Evolutionary conservation across 805 yeast species (phyloP), one percentile per base, ranked within the genome.

Genomic region (Zygotorulaspora danielsina): DNA sequence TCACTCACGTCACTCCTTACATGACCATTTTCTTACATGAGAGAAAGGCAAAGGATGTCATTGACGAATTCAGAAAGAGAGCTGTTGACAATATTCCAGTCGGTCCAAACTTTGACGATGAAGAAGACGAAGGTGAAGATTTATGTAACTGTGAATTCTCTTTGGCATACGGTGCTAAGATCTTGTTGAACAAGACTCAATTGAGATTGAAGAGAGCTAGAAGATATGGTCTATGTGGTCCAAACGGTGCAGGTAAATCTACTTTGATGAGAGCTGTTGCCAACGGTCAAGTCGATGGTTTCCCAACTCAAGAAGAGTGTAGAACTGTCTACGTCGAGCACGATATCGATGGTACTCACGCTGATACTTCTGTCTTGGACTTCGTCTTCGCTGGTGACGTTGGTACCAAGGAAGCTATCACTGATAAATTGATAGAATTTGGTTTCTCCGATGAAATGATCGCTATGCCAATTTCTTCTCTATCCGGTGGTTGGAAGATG

Each of bases 401-500:
- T 59, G 85, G 84, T 68, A 72, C 87, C 62, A 73, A 66, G 59
- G 95, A 82, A 57, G 78, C 69, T 48, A 86, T 86, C 57, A 71
- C 66, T 55, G 76, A 67, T 52, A 85, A 88, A 70, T 81, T 93
- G 70, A 71, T 69, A 50, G 97, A 88, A 73, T 90, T 93, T 78
- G 79, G 81, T 65, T 93, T 93, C 89, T 63, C 93, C 59, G 90
- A 86, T 45, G 96, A 82, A 66, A 93, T 90, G 96, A 80, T 84
- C 64, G 67, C 64, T 51, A 85, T 84, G 95, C 95, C 97, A 65
- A 90, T 90, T 70, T 80, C 87, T 66, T 85, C 97, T 53, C 79
- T 93, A 61, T 93, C 98, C 66, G 98, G 98, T 83, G 98, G 98
- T 81, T 90, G 98, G 98, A 93, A 93, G 83, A 90, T 90, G 98